phyloP scores from a whole-genome alignment of 495 filamentous ascomycete species.

The Penicillium maclennaniae region DNA sequence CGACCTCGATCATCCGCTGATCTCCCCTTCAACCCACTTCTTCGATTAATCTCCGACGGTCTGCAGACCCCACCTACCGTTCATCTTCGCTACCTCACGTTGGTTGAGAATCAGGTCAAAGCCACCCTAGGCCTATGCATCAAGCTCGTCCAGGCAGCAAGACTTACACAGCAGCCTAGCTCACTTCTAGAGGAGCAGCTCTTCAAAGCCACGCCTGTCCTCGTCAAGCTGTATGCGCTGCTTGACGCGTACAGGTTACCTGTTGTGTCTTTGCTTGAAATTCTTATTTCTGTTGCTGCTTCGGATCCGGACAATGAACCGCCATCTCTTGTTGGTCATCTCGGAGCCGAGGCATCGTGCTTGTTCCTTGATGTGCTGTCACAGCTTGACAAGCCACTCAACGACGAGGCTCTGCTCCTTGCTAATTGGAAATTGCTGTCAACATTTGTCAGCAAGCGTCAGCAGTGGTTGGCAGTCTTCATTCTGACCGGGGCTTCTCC shows the following conservation, averaged over 20 bases:
- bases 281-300: constrained; percentile 66
- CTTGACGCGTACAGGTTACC: constrained; percentile 61
- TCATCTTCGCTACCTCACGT: constrained; percentile 51
- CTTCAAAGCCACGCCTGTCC: constrained; percentile 68
- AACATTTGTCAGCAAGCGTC: constrained; percentile 80
- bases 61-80: constrained; percentile 61
- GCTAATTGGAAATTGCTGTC: constrained; percentile 82
- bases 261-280: constrained; percentile 65
- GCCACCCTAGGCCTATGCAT: constrained; percentile 62
- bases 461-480: constrained; percentile 93
- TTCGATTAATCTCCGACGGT: constrained; percentile 65
- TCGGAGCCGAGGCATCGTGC: constrained; percentile 75
- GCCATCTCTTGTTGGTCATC: constrained; percentile 81
- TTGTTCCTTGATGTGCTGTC: constrained; percentile 77
- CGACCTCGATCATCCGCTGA: constrained; percentile 64
- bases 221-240: constrained; percentile 76
- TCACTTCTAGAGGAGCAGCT: constrained; percentile 71
- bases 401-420: constrained; percentile 54
- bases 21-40: constrained; percentile 71
- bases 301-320: constrained; percentile 62
- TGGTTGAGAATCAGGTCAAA: constrained; percentile 60
- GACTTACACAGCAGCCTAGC: constrained; percentile 54
- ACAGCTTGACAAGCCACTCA: constrained; percentile 71
- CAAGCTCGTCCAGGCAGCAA: constrained; percentile 64
- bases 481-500: constrained; percentile 85